Evolutionary conservation across 106 monocot species (phyloP).

Genomic region (Narthecium ossifragum): DNA sequence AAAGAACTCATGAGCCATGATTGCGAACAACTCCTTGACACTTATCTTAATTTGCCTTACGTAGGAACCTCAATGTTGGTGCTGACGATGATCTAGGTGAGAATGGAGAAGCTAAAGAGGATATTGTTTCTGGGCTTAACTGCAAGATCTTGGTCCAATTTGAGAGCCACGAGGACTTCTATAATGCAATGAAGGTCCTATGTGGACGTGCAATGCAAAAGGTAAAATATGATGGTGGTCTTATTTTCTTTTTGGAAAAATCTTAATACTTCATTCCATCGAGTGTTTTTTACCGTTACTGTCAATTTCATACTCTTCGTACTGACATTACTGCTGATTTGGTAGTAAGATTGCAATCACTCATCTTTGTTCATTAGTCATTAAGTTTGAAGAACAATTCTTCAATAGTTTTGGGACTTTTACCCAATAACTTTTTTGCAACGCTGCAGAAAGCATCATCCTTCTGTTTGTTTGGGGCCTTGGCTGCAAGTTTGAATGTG

Average conservation of each 20-base stretch:
- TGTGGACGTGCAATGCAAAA: slow-evolving; percentile 85
- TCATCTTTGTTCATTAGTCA: neutral
- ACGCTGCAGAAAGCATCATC: no score
- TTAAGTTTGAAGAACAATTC: no score
- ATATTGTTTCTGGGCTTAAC: slow-evolving; percentile 65
- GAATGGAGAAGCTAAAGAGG: slow-evolving; percentile 32
- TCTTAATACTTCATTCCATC: no score
- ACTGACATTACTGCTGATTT: neutral
- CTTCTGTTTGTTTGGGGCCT: no score
- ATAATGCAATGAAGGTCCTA: slow-evolving; percentile 60
- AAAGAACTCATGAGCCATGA: no score
- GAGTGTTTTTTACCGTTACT: no score
- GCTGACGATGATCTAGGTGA: slow-evolving; percentile 52
- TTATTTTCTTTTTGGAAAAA: no score
- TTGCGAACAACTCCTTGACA: neutral
- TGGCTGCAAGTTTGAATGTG: no score
- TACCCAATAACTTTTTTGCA: no score
- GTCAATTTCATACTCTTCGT: neutral
- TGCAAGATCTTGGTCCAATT: slow-evolving; percentile 88
- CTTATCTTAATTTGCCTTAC: slow-evolving; percentile 11
- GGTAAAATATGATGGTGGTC: slow-evolving; percentile 29
- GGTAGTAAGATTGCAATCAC: neutral
- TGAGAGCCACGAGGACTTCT: slow-evolving; percentile 71
- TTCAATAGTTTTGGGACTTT: no score
- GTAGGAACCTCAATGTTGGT: slow-evolving; percentile 83